Percentiles rank a stretch among this genome's conserved stretches.
Conservation (phyloP, 2,329 filamentous ascomycete genomes). For the Neonectria punicea region DNA sequence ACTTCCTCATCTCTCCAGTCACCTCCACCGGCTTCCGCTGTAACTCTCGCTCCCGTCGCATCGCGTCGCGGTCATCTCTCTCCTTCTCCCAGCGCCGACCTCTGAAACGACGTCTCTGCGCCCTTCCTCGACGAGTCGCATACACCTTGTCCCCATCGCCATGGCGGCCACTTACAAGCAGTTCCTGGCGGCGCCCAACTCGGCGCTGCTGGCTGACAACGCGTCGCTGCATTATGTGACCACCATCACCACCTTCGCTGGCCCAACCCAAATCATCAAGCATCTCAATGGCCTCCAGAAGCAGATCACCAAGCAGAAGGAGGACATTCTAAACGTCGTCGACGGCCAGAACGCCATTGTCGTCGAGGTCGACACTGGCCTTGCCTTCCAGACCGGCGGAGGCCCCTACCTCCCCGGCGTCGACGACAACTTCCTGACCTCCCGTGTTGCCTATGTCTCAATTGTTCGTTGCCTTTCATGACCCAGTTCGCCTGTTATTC, state of each 20-base stretch:
- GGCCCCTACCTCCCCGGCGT: slow-evolving; percentile 88
- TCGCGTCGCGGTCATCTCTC: slow-evolving; percentile 24
- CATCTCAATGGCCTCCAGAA: slow-evolving; percentile 78
- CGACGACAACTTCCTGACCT: slow-evolving; percentile 93
- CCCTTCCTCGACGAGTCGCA: slow-evolving; percentile 28
- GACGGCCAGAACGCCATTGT: slow-evolving; percentile 79
- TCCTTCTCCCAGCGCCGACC: slow-evolving; percentile 16
- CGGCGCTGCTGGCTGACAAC: slow-evolving; percentile 70
- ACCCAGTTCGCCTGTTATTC: neutral
- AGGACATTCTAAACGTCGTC: slow-evolving; percentile 79
- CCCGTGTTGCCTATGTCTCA: slow-evolving; percentile 80
- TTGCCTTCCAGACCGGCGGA: slow-evolving; percentile 85
- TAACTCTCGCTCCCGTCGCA: slow-evolving; percentile 21
- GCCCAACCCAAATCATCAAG: slow-evolving; percentile 81
- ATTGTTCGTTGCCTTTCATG: slow-evolving; percentile 70
- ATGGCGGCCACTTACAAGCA: slow-evolving; percentile 71
- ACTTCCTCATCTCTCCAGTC: neutral
- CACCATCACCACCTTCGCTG: slow-evolving; percentile 79
- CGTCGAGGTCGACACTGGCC: slow-evolving; percentile 82
- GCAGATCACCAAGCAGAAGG: slow-evolving; percentile 83
- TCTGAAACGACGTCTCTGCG: slow-evolving; percentile 14
- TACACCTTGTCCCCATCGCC: slow-evolving; percentile 34
- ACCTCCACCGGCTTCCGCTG: slow-evolving; percentile 11
- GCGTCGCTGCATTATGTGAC: slow-evolving; percentile 89
- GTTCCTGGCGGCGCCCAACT: slow-evolving; percentile 75